Base-by-base conservation (phyloP, 2,329 filamentous ascomycete species). In the Incumbomyces delicatus region DNA sequence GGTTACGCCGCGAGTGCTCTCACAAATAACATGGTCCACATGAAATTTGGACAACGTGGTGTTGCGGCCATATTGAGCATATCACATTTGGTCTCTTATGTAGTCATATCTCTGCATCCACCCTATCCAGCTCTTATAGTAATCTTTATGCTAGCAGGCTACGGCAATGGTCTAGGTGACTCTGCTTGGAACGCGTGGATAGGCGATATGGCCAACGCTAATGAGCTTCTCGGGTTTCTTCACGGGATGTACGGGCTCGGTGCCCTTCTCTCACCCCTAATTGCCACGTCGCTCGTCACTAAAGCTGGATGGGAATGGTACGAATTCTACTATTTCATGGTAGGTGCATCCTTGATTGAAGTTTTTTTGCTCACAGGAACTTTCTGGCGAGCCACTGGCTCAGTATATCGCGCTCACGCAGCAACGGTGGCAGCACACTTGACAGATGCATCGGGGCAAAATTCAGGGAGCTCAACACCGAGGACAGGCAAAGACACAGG, bases 161-260 rank as follows among this genome's bases (percentile, higher is more conserved):
- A 85, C 41, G 84, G 84, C 1, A 87, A 83, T 59, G 85, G 85
- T 2, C 64, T 87, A 7, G 72, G 78, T 45, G 82, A 79, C 53
- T 73, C 68, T 49, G 75, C 68, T 2, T 80, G 75, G 69, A 77
- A 77, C 58, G 74, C 75, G 0, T 78, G 75, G 73, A 73, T 78
- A 20, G 85, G 84, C n/a, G 83, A 80, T 56, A 83, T 89, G 76
- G 70, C 76, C 10, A 76, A 78, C 50, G 75, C 82, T 8, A 88
- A 88, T 60, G 80, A 87, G 59, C 68, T 89, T 8, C 73, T 87
- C 1, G 85, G 85, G 1, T 72, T 87, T 49, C 64, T 89, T 20
- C 84, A 88, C 60, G 82, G 77, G 1, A 76, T 77, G 32, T 90
- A 87, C 58, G 83, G 83, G 1, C 58, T 85, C 0, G 85, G 85